Conservation (phyloP, 2,329 filamentous ascomycete species). For the Penicillium psychrosexuale region DNA sequence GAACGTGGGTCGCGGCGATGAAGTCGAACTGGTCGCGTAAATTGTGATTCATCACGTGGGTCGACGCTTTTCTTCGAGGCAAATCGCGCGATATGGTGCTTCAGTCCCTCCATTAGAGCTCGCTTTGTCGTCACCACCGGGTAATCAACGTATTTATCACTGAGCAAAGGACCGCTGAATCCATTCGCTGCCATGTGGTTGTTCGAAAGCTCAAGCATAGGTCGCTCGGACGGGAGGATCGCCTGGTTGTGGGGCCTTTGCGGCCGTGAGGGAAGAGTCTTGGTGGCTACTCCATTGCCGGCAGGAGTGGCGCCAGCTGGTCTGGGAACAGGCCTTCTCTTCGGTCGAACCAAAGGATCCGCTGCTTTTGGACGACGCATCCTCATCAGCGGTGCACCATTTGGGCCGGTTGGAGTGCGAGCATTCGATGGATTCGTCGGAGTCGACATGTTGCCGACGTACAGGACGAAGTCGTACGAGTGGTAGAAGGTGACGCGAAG, state of each 20-base stretch:
- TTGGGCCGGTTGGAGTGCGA: slow-evolving; percentile 47
- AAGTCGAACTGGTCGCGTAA: slow-evolving; percentile 80
- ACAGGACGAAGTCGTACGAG: not conserved
- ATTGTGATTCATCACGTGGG: slow-evolving; percentile 73
- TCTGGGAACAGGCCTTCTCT: slow-evolving; percentile 44
- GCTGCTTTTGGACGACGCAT: slow-evolving; percentile 51
- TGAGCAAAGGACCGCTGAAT: slow-evolving; percentile 43
- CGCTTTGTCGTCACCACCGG: slow-evolving; percentile 82
- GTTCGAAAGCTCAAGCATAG: slow-evolving; percentile 19
- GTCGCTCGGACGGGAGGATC: slow-evolving; percentile 19
- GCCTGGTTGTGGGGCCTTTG: slow-evolving; percentile 14
- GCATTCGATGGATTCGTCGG: slow-evolving; percentile 47
- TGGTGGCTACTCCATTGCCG: slow-evolving; percentile 24
- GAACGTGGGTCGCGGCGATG: slow-evolving; percentile 83
- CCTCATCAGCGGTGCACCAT: slow-evolving; percentile 41
- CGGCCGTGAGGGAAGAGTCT: slow-evolving; percentile 26
- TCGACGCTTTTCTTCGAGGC: slow-evolving; percentile 62
- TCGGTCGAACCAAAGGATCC: slow-evolving; percentile 64
- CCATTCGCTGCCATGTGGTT: slow-evolving; percentile 40
- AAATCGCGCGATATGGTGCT: slow-evolving; percentile 85
- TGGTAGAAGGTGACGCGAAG: not conserved
- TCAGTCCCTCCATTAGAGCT: slow-evolving; percentile 71
- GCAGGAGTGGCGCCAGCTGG: slow-evolving; percentile 21
- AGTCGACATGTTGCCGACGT: slow-evolving; percentile 31
- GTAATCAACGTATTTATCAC: slow-evolving; percentile 50